Evolutionary conservation across 2,329 filamentous ascomycete genomes (phyloP), one percentile per base, ranked within the genome.

Genomic region (Tolypocladium nubicola): DNA sequence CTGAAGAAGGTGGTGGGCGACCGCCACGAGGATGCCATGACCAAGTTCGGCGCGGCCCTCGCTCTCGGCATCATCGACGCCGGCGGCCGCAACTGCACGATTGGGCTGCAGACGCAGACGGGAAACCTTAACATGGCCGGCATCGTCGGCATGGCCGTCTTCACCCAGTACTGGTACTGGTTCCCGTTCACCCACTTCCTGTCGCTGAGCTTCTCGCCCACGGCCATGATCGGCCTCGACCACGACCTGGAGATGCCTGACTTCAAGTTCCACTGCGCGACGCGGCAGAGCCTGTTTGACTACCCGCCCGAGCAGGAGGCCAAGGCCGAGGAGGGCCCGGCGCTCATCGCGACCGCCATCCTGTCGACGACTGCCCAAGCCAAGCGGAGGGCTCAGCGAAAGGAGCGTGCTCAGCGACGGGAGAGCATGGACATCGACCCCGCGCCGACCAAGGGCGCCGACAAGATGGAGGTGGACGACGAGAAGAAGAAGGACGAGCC

Each of bases 121-220:
- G 95, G 95, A 62, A 99, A 97, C 70, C 84, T 99, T 63, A 97
- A 99, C 79, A 97, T 99, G 92, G 86, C 92, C 21, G 95, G 90
- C 60, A 96, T 99, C 63, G 92, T 99, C 21, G 95, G 94, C 64
- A 96, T 96, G 86, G 93, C 91, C 35, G 89, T 99, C 56, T 99
- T 99, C 75, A 96, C 92, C 10, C 94, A 99, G 72, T 99, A 99
- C 78, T 99, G 94, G 94, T 99, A 99, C 78, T 99, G 94, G 94
- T 99, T 99, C 83, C 94, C 94, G 59, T 88, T 97, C 67, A 96
- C 94, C 37, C 94, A 99, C 75, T 99, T 99, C 84, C 73, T 99
- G 58, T 95, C 93, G 0, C 80, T 99, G 60, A 92, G 90, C 67
- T 97, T 99, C 75, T 91, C 90, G n/a, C 94, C 94, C 1, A 99